Conservation (phyloP, 305 asterid species). For the Fraxinus albicans region DNA sequence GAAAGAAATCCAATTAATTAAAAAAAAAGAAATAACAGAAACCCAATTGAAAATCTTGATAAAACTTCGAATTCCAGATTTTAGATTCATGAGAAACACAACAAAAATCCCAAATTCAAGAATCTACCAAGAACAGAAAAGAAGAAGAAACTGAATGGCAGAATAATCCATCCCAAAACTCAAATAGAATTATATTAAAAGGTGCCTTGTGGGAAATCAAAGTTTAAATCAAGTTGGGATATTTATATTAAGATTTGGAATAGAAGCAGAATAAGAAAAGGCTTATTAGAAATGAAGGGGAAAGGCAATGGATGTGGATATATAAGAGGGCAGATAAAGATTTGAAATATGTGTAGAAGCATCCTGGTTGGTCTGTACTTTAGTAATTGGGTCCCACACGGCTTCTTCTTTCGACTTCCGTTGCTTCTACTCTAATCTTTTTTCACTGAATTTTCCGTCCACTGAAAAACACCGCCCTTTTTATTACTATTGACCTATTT, state of each 20-base stretch:
- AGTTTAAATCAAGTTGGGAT: constrained; percentile 6
- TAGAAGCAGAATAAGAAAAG: neutral
- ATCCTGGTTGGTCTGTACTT: constrained; percentile 37
- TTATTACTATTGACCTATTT: neutral
- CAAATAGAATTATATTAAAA: constrained; percentile 10
- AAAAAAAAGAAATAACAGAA: neutral
- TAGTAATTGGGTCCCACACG: constrained; percentile 48
- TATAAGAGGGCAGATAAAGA: constrained; percentile 34
- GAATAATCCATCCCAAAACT: constrained; percentile 24
- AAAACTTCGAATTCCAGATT: constrained; percentile 23
- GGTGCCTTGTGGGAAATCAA: constrained; percentile 27
- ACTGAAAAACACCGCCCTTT: neutral
- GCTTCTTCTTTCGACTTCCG: constrained; percentile 27
- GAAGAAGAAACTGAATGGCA: neutral
- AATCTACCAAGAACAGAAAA: neutral
- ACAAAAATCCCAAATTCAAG: neutral
- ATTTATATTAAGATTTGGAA: constrained; percentile 6
- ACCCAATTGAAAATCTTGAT: neutral
- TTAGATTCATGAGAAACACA: constrained; percentile 31
- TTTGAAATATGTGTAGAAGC: constrained; percentile 27
- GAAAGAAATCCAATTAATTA: neutral
- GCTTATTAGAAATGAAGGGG: neutral
- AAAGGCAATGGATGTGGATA: neutral
- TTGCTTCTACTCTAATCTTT: constrained; percentile 17
- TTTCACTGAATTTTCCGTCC: neutral